Percentiles rank a stretch among this genome's conserved stretches.
Evolutionary conservation across 2,329 filamentous ascomycete species (phyloP).

Genomic region (Curvularia spicifera): DNA sequence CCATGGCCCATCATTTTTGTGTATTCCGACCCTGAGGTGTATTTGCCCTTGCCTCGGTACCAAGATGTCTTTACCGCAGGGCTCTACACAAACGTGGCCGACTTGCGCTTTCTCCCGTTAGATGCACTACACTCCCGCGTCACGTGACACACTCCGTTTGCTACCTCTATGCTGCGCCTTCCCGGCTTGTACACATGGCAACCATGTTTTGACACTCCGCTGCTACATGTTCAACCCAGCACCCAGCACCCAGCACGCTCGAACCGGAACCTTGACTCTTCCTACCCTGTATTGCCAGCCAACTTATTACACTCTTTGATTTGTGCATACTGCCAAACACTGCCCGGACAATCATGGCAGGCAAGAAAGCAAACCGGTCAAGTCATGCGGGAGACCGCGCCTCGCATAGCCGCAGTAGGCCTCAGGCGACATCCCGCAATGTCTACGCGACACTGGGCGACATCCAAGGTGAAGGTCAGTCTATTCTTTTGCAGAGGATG

Average conservation of each 20-base stretch:
- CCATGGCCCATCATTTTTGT: not conserved
- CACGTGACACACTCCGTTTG: constrained; percentile 7
- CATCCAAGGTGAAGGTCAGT: constrained; percentile 17
- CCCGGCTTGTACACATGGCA: not conserved
- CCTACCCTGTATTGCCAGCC: not conserved
- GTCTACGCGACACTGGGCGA: constrained; percentile 15
- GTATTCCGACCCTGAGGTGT: not conserved
- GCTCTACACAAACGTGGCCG: not conserved
- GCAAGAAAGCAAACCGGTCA: constrained; percentile 5
- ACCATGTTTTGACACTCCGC: constrained; percentile 6
- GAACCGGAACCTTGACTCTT: not conserved
- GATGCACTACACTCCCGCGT: not conserved
- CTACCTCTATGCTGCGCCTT: constrained; percentile 8
- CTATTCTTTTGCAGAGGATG: not conserved
- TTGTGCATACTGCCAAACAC: not conserved
- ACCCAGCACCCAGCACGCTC: not conserved
- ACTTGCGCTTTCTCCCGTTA: not conserved
- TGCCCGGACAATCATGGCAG: constrained; percentile 19
- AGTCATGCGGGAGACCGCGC: constrained; percentile 9
- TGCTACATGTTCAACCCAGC: not conserved
- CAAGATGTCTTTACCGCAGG: not conserved
- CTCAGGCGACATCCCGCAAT: constrained; percentile 14
- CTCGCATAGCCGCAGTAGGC: not conserved
- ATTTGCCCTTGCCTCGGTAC: not conserved
- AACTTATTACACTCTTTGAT: not conserved